These are phyloP conservation scores for Plasmodium knowlesi DNA, from an alignment of 169 alveolate genomes.

Conservation along the genomic window DNA sequence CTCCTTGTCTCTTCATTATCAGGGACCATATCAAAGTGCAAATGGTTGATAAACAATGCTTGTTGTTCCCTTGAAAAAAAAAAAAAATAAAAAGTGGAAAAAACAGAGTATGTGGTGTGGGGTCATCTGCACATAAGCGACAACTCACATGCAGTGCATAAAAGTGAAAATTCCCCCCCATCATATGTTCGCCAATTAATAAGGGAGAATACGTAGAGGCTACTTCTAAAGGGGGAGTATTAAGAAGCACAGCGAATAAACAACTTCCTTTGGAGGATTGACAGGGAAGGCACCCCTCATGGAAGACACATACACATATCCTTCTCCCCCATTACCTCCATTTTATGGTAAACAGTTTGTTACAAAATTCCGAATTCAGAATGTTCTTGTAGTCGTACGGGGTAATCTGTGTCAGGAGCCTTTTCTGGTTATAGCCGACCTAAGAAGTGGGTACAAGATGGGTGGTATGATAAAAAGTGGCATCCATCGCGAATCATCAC, in stretches of 20 bases:
- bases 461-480: background rate
- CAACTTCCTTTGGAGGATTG: background rate
- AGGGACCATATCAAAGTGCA: conserved; percentile 70
- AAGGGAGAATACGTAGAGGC: background rate
- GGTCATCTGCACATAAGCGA: background rate
- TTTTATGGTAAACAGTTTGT: conserved; percentile 33
- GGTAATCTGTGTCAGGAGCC: conserved; percentile 60
- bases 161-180: background rate
- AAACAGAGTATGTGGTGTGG: background rate
- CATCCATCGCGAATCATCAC: background rate
- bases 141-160: background rate
- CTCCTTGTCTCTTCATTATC: conserved; percentile 48
- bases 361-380: conserved; percentile 45
- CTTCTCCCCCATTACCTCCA: conserved; percentile 28
- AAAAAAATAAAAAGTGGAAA: conserved; percentile 4
- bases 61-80: conserved; percentile 28
- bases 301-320: background rate
- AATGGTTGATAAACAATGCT: conserved; percentile 15
- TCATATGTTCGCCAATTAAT: too few species aligned
- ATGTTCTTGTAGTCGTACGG: conserved; percentile 57
- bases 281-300: background rate
- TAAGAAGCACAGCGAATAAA: background rate
- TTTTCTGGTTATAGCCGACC: conserved; percentile 73
- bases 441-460: background rate
- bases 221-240: background rate